Evolutionary conservation across 148 eudicot species (phyloP).

Genomic region (Vaccinium darrowii): DNA sequence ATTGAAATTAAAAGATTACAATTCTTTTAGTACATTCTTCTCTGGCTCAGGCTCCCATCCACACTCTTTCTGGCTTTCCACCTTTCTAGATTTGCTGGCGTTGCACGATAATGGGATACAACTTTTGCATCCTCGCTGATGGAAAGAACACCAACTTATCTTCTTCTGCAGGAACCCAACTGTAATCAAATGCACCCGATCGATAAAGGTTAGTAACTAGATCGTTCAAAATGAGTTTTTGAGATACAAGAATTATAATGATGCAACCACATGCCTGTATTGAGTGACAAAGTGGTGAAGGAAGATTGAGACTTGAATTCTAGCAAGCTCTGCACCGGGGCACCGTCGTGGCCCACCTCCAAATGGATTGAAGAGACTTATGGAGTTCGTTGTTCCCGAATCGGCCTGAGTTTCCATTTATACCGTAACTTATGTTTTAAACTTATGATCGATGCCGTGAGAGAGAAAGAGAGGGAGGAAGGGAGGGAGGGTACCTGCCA

Average conservation of each 20-base stretch:
- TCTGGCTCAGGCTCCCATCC: no score
- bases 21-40: no score
- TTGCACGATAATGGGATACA: conserved; percentile 63
- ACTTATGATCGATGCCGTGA: no score
- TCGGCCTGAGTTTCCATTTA: conserved; percentile 31
- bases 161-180: conserved; percentile 56
- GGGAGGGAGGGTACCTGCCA: conserved; percentile 63
- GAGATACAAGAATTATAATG: no score
- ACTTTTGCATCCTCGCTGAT: conserved; percentile 76
- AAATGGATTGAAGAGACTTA: conserved; percentile 66
- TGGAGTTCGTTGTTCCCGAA: conserved; percentile 35
- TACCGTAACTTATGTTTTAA: background rate
- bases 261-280: conserved; percentile 40
- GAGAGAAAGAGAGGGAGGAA: background rate
- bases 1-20: no score
- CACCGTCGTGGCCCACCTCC: conserved; percentile 97
- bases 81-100: conserved; percentile 19
- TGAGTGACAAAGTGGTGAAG: conserved; percentile 88
- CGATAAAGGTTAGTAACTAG: background rate
- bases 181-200: conserved; percentile 19
- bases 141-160: conserved; percentile 82
- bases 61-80: background rate
- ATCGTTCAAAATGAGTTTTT: background rate
- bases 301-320: conserved; percentile 76
- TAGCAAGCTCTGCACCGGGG: conserved; percentile 89